Evolutionary conservation across 148 eudicot species (phyloP).

Genomic region (Fagopyrum tataricum): DNA sequence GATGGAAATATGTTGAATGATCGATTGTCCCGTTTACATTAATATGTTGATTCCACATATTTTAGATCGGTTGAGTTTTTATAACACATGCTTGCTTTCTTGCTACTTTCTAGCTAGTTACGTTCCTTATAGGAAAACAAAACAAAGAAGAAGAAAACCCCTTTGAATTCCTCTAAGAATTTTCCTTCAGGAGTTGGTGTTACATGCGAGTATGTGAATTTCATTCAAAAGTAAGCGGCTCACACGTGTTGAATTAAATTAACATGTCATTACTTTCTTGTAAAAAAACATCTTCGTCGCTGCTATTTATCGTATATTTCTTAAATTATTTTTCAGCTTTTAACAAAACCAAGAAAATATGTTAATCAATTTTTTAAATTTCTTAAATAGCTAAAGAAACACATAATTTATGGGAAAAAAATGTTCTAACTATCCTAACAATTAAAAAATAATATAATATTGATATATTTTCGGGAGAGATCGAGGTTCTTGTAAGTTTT

Average conservation of each 20-base stretch:
- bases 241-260: neutral
- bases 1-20: too few relatives aligned
- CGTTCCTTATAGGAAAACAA: neutral
- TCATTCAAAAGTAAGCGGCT: neutral
- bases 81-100: neutral
- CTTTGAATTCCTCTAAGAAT: neutral
- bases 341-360: too few relatives aligned
- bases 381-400: too few relatives aligned
- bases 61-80: neutral
- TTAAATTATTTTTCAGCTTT: too few relatives aligned
- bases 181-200: neutral
- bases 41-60: neutral
- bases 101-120: neutral
- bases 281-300: too few relatives aligned
- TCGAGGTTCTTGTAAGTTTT: too few relatives aligned
- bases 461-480: too few relatives aligned
- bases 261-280: neutral
- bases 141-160: neutral
- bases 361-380: too few relatives aligned
- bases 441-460: too few relatives aligned
- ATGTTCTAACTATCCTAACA: too few relatives aligned
- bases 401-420: too few relatives aligned
- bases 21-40: neutral
- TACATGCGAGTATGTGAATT: neutral
- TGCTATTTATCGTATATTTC: too few relatives aligned